Percentiles rank a stretch among this genome's conserved stretches.
Evolutionary conservation across 2,329 filamentous ascomycete species (phyloP).

Genomic region (Trichoderma arundinaceum): DNA sequence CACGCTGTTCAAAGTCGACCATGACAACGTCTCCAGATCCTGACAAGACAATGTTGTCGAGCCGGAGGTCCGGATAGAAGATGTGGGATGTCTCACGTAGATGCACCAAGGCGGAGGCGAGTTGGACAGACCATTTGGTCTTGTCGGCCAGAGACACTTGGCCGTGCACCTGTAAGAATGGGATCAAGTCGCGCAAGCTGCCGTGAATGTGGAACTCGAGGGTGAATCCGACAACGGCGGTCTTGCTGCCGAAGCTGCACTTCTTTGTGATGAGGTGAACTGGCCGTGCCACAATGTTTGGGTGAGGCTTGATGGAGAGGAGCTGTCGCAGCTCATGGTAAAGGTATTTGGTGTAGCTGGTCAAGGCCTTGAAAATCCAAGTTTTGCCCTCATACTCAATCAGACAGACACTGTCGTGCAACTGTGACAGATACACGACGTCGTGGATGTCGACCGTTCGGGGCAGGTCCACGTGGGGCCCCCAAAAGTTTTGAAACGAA

Average conservation of each 20-base stretch:
- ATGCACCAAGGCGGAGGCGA: constrained; percentile 58
- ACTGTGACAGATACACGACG: constrained; percentile 57
- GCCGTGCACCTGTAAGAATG: constrained; percentile 55
- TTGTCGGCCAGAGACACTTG: constrained; percentile 52
- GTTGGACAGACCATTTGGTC: constrained; percentile 59
- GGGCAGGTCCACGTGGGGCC: constrained; percentile 49
- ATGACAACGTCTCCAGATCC: constrained; percentile 55
- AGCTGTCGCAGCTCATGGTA: constrained; percentile 66
- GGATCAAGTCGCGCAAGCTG: constrained; percentile 61
- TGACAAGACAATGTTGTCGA: constrained; percentile 64
- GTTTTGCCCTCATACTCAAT: constrained; percentile 51
- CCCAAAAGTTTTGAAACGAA: constrained; percentile 53
- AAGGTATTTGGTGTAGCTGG: constrained; percentile 63
- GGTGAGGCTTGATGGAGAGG: constrained; percentile 57
- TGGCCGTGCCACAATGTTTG: constrained; percentile 59
- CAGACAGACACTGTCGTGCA: constrained; percentile 65
- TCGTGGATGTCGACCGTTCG: constrained; percentile 55
- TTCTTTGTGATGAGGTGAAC: constrained; percentile 61
- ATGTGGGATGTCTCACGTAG: constrained; percentile 52
- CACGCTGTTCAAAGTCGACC: constrained; percentile 67
- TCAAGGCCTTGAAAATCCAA: constrained; percentile 64
- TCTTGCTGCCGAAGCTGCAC: constrained; percentile 61
- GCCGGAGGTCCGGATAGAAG: constrained; percentile 64
- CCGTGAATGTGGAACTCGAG: constrained; percentile 60
- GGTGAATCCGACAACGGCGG: constrained; percentile 62